These are phyloP conservation scores for Umbelopsis isabellina DNA, from an alignment of 192 early-diverging fungal species.

Conservation along the genomic window DNA sequence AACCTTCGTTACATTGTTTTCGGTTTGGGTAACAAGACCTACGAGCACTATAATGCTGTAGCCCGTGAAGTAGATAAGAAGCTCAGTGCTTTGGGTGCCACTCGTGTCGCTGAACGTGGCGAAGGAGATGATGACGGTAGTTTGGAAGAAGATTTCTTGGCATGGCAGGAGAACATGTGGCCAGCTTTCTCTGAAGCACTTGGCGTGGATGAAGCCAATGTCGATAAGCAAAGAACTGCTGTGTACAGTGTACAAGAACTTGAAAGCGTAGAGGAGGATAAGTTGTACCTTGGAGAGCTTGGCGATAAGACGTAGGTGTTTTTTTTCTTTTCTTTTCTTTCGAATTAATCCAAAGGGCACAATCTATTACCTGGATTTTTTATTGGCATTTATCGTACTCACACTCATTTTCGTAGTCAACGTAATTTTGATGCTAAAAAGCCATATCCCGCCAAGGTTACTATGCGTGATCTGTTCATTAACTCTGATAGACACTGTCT, in stretches of 20 bases:
- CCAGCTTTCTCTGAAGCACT: conserved; percentile 75
- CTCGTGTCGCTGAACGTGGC: conserved; percentile 75
- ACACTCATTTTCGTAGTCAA: conserved; percentile 33
- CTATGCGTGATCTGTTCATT: conserved; percentile 71
- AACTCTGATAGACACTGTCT: conserved; percentile 78
- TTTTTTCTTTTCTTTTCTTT: too few species aligned
- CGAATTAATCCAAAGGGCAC: too few species aligned
- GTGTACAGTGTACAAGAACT: conserved; percentile 61
- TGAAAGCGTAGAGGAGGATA: conserved; percentile 33
- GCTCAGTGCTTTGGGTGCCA: conserved; percentile 74
- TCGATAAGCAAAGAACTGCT: conserved; percentile 35
- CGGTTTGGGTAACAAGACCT: conserved; percentile 89
- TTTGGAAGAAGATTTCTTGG: conserved; percentile 94
- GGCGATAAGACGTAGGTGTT: conserved; percentile 38
- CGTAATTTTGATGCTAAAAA: conserved; percentile 83
- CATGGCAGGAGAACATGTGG: conserved; percentile 92
- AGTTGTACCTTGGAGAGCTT: conserved; percentile 56
- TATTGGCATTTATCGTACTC: conserved; percentile 19
- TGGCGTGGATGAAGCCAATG: conserved; percentile 58
- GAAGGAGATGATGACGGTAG: conserved; percentile 98
- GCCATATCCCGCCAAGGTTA: conserved; percentile 78
- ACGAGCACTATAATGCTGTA: conserved; percentile 91
- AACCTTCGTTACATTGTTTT: conserved; percentile 72
- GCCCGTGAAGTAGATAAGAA: conserved; percentile 69
- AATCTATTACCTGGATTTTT: neutral